phyloP scores from a whole-genome alignment of 2,329 filamentous ascomycete genomes.

The Emmonsiellopsis sp. region DNA sequence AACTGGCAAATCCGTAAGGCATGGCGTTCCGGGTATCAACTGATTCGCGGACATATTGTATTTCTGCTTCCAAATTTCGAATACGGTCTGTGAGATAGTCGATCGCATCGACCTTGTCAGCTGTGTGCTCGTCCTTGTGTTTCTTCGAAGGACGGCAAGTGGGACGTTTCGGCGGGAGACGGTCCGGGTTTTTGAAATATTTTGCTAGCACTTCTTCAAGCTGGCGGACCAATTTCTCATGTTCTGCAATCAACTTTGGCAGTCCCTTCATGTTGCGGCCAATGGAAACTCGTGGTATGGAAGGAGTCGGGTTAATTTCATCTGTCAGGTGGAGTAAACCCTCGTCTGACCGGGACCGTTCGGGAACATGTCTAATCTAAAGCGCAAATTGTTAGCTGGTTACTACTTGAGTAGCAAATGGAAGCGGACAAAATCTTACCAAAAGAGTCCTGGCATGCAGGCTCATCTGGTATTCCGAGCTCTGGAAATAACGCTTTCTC shows the following conservation, averaged over 20 bases:
- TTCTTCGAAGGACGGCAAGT: conserved; percentile 71
- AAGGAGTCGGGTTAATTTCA: conserved; percentile 65
- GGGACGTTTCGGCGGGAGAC: conserved; percentile 68
- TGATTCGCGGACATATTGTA: conserved; percentile 70
- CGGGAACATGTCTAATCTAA: conserved; percentile 74
- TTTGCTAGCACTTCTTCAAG: conserved; percentile 78
- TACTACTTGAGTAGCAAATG: neutral
- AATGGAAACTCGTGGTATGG: conserved; percentile 70
- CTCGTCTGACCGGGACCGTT: conserved; percentile 69
- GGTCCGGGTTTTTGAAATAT: conserved; percentile 79
- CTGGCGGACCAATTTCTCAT: conserved; percentile 69
- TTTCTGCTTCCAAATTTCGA: conserved; percentile 68
- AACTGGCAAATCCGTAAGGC: conserved; percentile 91
- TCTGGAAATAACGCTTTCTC: conserved; percentile 72
- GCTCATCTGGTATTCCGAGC: conserved; percentile 77
- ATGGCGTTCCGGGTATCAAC: conserved; percentile 84
- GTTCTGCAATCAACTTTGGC: conserved; percentile 73
- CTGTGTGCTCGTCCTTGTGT: conserved; percentile 59
- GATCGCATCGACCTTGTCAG: conserved; percentile 73
- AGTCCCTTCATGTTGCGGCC: conserved; percentile 88
- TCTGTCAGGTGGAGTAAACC: conserved; percentile 80
- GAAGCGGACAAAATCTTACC: conserved; percentile 23
- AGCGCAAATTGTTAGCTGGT: neutral
- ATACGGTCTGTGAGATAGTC: conserved; percentile 86
- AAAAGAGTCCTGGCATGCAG: conserved; percentile 63